These are phyloP conservation scores for Endotrypanum monterogeii DNA, from an alignment of 208 protist genomes.

Conservation along the genomic window DNA sequence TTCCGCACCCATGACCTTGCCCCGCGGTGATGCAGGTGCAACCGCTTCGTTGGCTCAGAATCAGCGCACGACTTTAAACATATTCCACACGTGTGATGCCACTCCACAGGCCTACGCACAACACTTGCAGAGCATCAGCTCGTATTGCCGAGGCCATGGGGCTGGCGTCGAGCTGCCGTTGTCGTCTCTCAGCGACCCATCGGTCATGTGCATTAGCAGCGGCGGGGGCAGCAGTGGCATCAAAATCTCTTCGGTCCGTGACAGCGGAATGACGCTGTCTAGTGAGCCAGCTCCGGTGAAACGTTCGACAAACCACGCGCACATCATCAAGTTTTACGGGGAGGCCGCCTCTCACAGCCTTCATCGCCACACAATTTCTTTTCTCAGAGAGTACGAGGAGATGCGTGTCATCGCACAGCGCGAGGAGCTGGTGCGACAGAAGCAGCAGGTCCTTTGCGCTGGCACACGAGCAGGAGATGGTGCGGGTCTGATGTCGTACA, in stretches of 20 bases:
- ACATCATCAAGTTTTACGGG: conserved; percentile 76
- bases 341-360: conserved; percentile 45
- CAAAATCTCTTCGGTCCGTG: neutral
- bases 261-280: neutral
- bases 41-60: neutral
- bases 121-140: conserved; percentile 26
- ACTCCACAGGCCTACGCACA: conserved; percentile 29
- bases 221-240: neutral
- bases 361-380: conserved; percentile 46
- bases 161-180: conserved; percentile 15
- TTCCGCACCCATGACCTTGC: neutral
- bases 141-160: conserved; percentile 28
- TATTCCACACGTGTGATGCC: conserved; percentile 43
- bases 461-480: neutral
- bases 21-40: neutral
- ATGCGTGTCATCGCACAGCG: conserved; percentile 2
- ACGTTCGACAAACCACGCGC: conserved; percentile 15
- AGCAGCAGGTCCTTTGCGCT: neutral
- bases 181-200: conserved; percentile 2
- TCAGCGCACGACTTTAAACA: conserved; percentile 4
- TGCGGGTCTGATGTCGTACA: conserved; percentile 4
- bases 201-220: neutral
- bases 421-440: conserved; percentile 10
- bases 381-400: conserved; percentile 64
- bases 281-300: neutral